These are phyloP conservation scores for Ogataea haglerorum DNA, from an alignment of 805 yeast species.

Conservation along the genomic window DNA sequence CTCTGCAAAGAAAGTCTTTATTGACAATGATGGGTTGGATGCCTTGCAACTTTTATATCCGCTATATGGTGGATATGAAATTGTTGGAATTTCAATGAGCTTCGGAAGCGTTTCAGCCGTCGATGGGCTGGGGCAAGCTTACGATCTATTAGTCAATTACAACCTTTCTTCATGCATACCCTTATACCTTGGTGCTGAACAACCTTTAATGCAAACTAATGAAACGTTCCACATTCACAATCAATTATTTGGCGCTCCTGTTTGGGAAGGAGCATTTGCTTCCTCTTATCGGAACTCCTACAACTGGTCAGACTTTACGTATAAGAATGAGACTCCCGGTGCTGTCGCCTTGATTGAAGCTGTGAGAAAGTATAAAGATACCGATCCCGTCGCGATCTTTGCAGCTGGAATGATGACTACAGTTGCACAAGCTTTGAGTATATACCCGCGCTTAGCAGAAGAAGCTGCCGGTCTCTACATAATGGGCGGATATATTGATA, in stretches of 20 bases:
- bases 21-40: constrained; percentile 42
- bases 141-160: constrained; percentile 30
- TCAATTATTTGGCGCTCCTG: constrained; percentile 36
- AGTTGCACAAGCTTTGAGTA: constrained; percentile 41
- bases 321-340: constrained; percentile 32
- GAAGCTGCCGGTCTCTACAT: constrained; percentile 39
- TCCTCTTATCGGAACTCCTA: constrained; percentile 33
- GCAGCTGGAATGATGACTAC: constrained; percentile 44
- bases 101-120: constrained; percentile 39
- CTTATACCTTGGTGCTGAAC: constrained; percentile 37
- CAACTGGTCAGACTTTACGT: constrained; percentile 32
- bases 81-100: constrained; percentile 38
- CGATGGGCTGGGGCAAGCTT: constrained; percentile 37
- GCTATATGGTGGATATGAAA: constrained; percentile 37
- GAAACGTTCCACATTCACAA: constrained; percentile 40
- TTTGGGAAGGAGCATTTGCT: constrained; percentile 42
- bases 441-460: constrained; percentile 38
- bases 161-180: constrained; percentile 31
- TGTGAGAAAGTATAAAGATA: constrained; percentile 35
- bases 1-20: constrained; percentile 35
- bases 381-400: constrained; percentile 36
- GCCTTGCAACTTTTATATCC: constrained; percentile 38
- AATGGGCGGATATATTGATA: constrained; percentile 45
- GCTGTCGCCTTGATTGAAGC: constrained; percentile 39
- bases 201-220: constrained; percentile 37